Evolutionary conservation across 2,329 filamentous ascomycete genomes (phyloP).

Genomic region (Leptographium procerum): DNA sequence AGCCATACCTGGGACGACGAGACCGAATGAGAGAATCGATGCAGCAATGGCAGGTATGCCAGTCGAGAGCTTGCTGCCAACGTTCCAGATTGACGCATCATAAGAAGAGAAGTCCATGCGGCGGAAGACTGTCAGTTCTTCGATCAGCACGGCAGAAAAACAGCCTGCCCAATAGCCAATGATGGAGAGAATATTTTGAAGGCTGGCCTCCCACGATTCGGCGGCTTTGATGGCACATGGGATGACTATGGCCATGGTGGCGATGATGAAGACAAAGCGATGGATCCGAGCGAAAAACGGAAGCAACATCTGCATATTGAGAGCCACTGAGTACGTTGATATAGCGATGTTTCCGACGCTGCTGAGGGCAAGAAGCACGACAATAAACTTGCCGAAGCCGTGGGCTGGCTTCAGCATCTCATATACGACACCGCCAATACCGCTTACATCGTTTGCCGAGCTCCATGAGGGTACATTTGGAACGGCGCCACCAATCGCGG

Average conservation of each 20-base stretch:
- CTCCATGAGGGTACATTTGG: conserved; percentile 30
- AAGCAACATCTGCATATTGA: conserved; percentile 41
- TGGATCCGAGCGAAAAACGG: conserved; percentile 44
- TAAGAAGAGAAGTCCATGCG: conserved; percentile 30
- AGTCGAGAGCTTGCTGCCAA: conserved; percentile 30
- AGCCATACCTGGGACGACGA: conserved; percentile 48
- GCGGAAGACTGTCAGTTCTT: conserved; percentile 38
- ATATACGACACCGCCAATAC: conserved; percentile 32
- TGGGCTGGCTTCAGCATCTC: conserved; percentile 34
- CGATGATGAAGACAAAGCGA: conserved; percentile 44
- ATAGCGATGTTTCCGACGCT: conserved; percentile 32
- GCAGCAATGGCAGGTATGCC: conserved; percentile 36
- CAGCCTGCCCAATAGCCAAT: conserved; percentile 49
- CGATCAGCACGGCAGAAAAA: conserved; percentile 37
- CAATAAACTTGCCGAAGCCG: conserved; percentile 35
- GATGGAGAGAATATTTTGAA: conserved; percentile 45
- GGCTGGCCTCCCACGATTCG: conserved; percentile 42
- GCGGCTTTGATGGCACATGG: conserved; percentile 45
- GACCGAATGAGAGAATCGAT: conserved; percentile 31
- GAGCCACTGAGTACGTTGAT: conserved; percentile 26
- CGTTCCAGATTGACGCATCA: conserved; percentile 36
- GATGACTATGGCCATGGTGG: conserved; percentile 48
- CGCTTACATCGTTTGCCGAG: conserved; percentile 28
- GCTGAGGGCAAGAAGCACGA: conserved; percentile 32
- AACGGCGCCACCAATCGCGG: conserved; percentile 38